phyloP scores from a whole-genome alignment of 2,329 filamentous ascomycete species.

The Chaetomiaceae sp. region DNA sequence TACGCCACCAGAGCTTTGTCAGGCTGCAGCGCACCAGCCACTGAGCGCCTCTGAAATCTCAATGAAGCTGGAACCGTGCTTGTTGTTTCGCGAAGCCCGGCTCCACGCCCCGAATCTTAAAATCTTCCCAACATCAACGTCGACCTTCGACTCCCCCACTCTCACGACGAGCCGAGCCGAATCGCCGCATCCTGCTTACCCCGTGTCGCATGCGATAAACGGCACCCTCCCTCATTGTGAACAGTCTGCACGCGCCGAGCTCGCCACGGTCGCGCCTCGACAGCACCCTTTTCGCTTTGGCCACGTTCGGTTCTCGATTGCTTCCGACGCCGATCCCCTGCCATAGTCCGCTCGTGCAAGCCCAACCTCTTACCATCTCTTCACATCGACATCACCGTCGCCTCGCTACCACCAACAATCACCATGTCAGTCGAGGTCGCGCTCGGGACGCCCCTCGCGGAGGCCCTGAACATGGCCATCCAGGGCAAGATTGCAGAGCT shows the following conservation, averaged over 20 bases:
- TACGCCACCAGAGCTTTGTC: slow-evolving; percentile 1
- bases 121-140: slow-evolving; percentile 12
- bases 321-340: not conserved
- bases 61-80: too few relatives aligned
- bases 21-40: slow-evolving; percentile 4
- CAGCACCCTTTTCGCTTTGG: slow-evolving; percentile 1
- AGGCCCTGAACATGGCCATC: slow-evolving; percentile 75
- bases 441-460: slow-evolving; percentile 75
- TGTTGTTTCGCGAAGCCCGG: slow-evolving; percentile 9
- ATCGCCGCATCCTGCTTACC: not conserved
- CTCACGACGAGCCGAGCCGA: not conserved
- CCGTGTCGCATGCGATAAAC: not conserved
- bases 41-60: not conserved
- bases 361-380: too few relatives aligned
- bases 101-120: slow-evolving; percentile 14
- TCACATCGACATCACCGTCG: not conserved
- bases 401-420: not conserved
- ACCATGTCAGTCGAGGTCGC: slow-evolving; percentile 73
- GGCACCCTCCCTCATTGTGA: not conserved
- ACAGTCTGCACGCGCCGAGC: not conserved
- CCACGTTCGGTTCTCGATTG: not conserved
- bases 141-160: not conserved
- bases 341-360: not conserved
- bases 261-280: slow-evolving; percentile 12
- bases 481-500: slow-evolving; percentile 89